A percentile compares a stretch with the other conserved stretches of the same genome.
Evolutionary conservation across 2,329 filamentous ascomycete genomes (phyloP).

Genomic region (Madurella fahalii): DNA sequence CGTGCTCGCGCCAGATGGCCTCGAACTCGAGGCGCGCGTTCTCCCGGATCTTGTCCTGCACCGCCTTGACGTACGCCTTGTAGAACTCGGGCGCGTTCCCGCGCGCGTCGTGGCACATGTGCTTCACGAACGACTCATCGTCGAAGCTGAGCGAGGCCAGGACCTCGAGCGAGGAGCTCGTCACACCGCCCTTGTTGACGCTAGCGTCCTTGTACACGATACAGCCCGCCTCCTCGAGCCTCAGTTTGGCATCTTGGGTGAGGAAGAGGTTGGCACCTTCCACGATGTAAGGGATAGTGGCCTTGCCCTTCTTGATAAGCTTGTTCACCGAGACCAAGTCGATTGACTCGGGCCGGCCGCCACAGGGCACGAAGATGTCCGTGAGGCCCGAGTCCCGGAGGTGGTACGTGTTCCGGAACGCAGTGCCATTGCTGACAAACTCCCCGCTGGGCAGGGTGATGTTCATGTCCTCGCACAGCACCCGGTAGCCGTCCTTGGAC

Average conservation of each 20-base stretch:
- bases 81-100: constrained; percentile 87
- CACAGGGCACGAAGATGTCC: constrained; percentile 92
- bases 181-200: constrained; percentile 98
- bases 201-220: constrained; percentile 97
- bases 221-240: constrained; percentile 90
- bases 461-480: constrained; percentile 87
- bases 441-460: constrained; percentile 85
- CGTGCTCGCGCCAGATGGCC: constrained; percentile 94
- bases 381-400: constrained; percentile 72
- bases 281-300: constrained; percentile 86
- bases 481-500: constrained; percentile 81
- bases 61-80: constrained; percentile 83
- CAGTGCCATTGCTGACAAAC: constrained; percentile 81
- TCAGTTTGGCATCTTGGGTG: constrained; percentile 94
- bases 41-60: constrained; percentile 84
- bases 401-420: constrained; percentile 97
- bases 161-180: constrained; percentile 93
- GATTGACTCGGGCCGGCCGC: constrained; percentile 93
- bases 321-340: constrained; percentile 83
- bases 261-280: constrained; percentile 99
- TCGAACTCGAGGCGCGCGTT: constrained; percentile 95
- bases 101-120: constrained; percentile 80
- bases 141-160: constrained; percentile 93
- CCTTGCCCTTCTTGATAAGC: constrained; percentile 87
- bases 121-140: constrained; percentile 77